Evolutionary conservation across 257 asterid species (phyloP), one percentile per base, ranked within the genome.

Genomic region (Solanum rostratum): DNA sequence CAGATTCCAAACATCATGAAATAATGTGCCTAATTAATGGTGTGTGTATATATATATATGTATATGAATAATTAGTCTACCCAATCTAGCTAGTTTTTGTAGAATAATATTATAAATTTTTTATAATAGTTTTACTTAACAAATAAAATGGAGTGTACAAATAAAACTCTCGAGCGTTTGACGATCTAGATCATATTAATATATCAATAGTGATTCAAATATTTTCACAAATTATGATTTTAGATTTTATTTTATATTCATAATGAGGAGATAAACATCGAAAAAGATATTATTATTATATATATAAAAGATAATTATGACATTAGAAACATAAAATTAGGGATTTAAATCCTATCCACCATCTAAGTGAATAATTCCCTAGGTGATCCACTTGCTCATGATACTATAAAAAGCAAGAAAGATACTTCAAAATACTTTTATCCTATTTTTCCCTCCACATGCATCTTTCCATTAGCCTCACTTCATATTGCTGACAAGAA

Each of bases 271-370:
- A 9, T 3, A 60, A 60, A 33, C 37, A 33, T 33, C 4, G 37
- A 33, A 33, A 33, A 33, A 33, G n/a, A 33, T 33, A 33, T 33
- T 3, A 33, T 33, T 33, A 33, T 33, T 33, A 33, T 33, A 33
- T 30, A 30, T 30, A 30, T 30, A 57, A 8, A 57, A 54, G 12
- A 8, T 16, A 60, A 60, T 46, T 14, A 10, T 10, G 33, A 29
- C 76, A 59, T 30, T 55, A 55, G 12, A 10, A 59, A 11, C 22
- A 27, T 65, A 81, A 86, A 90, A 86, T 87, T 87, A 82, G 89
- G 93, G 90, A 94, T 92, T 91, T 91, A 94, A 92, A 76, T 92
- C 93, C 92, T 87, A 37, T 33, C 14, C 88, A 81, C 92, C 68
- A 91, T 88, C 90, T 88, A 91, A 88, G 85, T 66, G 78, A 89